Evolutionary conservation across 331 rosid genomes (phyloP), one percentile per base, ranked within the genome.

Genomic region (Rosa hybrid): DNA sequence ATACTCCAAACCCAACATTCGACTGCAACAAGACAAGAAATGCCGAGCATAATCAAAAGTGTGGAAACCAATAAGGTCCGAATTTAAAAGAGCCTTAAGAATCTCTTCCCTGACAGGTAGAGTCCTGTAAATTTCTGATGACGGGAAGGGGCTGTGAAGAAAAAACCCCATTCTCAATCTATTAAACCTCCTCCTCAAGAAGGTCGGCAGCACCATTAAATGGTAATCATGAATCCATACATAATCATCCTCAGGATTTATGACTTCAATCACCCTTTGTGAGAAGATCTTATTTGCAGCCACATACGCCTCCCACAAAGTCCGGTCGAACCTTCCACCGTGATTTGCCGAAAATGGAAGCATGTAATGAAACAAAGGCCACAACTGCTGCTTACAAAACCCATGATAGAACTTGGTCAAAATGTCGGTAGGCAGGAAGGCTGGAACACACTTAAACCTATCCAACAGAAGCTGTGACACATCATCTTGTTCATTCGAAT

Each of bases 291-390:
- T 87, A 77, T 87, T 87, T 9, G 88, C 90, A 6, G 90, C 88
- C 76, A 87, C 90, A 79, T 87, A 87, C 0, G 90, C 88, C 81
- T 87, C 88, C 90, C 90, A 87, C 68, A 87, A 20, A 57, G 90
- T 82, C 59, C 90, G 84, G 60, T 87, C 88, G 16, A 87, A 87
- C 85, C 90, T 79, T 49, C 90, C 90, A 50, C 90, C 88, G 41
- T 84, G 88, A 44, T 45, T 82, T 0, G 86, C 88, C 0, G 90
- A 87, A 68, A 79, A 82, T 0, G 90, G 90, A 72, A 87, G 88
- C 90, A 87, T 87, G 68, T 87, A 87, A 79, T 87, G 90, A n/a
- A 87, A 87, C 46, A 87, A 81, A 11, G 89, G 90, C 90, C 90
- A 87, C 83, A 87, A 60, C 42, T 87, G 87, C 83, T 87, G 90